Evolutionary conservation across 148 eudicot species (phyloP), one percentile per base, ranked within the genome.

Genomic region (Rhododendron kiyosumense): DNA sequence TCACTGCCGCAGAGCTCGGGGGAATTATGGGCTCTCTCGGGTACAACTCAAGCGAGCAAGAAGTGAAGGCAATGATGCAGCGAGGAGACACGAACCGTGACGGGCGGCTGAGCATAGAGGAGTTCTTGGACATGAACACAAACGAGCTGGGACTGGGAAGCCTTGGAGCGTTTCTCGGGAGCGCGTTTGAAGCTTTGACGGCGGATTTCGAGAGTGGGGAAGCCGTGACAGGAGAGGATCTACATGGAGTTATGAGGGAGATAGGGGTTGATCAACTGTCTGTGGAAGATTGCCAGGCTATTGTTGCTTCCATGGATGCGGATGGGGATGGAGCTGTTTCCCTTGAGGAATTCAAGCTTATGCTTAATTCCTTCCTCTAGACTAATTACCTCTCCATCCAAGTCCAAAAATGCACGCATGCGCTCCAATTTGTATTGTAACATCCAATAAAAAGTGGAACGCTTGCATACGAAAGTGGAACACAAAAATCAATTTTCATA

Each of bases 21-120:
- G 89, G 89, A 30, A 85, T 89, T 84, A 88, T 89, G 90, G 89
- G 89, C 24, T 91, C 90, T n/a, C 87, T 91, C 5, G 90, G 91
- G 79, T 89, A 89, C 93, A 89, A 89, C 73, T 30, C 85, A 24
- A 88, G 80, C 4, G 90, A 86, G 30, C 84, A 86, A 24, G 93
- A 91, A n/a, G 87, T 87, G 9, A 71, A 67, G 71, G 46, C 85
- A 86, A 86, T 88, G 87, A 89, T 91, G 91, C 88, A 82, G 57
- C 65, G 85, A 49, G 87, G 88, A 22, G 85, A 86, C 63, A 82
- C 71, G 26, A 84, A 89, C 74, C 30, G 32, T 20, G 90, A 88
- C 18, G 93, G 89, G 26, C 79, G 43, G 38, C 86, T 91, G 57
- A 89, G 86, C 87, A 73, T 91, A 13, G 65, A 85, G 18, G 93